Base-by-base conservation (phyloP, 768 basidiomycete species). In the Hypsizygus marmoreus region DNA sequence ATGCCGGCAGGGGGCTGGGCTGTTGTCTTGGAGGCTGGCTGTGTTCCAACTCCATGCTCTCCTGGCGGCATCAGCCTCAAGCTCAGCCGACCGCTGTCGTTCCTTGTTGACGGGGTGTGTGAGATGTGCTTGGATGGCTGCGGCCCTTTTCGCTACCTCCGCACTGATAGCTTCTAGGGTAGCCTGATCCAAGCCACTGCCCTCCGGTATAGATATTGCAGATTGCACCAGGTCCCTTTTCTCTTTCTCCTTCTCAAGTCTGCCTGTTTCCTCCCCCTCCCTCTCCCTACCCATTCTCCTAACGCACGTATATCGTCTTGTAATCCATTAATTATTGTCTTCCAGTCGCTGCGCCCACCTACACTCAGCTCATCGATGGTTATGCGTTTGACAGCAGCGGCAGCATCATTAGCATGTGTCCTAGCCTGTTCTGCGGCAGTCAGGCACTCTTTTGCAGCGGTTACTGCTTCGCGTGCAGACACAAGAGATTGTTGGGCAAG, bases 401-500 rank as follows among this genome's bases (percentile, higher is more conserved):
- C 35, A n/a, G 60, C 59, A 16, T 59, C 60, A n/a, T 54, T 48
- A 11, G 49, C 56, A 30, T 54, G 51, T 3, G 23, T 45, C 30
- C 59, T 59, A 2, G 65, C 55, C 10, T 58, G 38, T 29, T 65
- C 58, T 1, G 64, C 59, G 8, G 52, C 51, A 2, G 7, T 31
- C 4, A 70, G 41, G 36, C 56, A 60, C 7, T 62, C 59, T 38
- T 62, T 48, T 2, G 69, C 55, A 11, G 64, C 62, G 17, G 37
- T 38, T 22, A 67, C 41, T 2, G 66, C 59, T 23, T 63, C 60
- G 34, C 59, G 60, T 3, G 64, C 66, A 2, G 57, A 44, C 0
- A 43, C 43, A 2, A 68, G 24, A 6, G 66, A 64, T 42, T 65
- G 63, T 47, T 68, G 58, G 4, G 70, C 64, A 29, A 64, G 56